Evolutionary conservation across 2,329 filamentous ascomycete species (phyloP).

Genomic region (Phialophora macrospora): DNA sequence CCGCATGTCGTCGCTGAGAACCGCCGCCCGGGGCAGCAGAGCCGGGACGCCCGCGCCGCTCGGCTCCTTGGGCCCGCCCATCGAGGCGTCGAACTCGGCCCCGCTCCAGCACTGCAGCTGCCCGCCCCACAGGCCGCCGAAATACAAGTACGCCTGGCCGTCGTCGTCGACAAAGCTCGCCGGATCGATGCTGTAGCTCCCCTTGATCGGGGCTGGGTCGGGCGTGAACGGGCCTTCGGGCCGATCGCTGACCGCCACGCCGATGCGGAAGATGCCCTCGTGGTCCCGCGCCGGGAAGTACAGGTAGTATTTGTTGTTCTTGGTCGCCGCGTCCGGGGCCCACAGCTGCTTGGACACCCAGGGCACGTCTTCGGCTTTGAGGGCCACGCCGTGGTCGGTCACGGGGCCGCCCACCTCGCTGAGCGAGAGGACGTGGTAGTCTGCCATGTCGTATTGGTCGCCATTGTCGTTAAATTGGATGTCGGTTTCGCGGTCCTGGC

Average conservation of each 20-base stretch:
- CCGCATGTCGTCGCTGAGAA: conserved; percentile 68
- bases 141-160: conserved; percentile 70
- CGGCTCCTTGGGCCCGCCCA: conserved; percentile 65
- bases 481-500: conserved; percentile 73
- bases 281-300: conserved; percentile 78
- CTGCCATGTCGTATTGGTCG: conserved; percentile 82
- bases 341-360: conserved; percentile 81
- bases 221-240: conserved; percentile 73
- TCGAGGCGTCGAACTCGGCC: conserved; percentile 58
- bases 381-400: conserved; percentile 73
- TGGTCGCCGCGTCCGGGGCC: conserved; percentile 73
- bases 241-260: conserved; percentile 67
- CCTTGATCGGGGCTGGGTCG: conserved; percentile 67
- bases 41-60: conserved; percentile 61
- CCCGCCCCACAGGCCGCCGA: conserved; percentile 80
- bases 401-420: conserved; percentile 62
- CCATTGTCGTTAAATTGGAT: conserved; percentile 81
- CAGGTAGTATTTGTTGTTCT: conserved; percentile 69
- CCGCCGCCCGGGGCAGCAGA: conserved; percentile 69
- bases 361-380: conserved; percentile 68
- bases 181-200: conserved; percentile 77
- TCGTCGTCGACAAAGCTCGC: conserved; percentile 75
- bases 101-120: conserved; percentile 74
- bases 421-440: conserved; percentile 78
- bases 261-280: conserved; percentile 72